Evolutionary conservation across 2,329 filamentous ascomycete genomes (phyloP).

Genomic region (Sclerotinia spermophila): DNA sequence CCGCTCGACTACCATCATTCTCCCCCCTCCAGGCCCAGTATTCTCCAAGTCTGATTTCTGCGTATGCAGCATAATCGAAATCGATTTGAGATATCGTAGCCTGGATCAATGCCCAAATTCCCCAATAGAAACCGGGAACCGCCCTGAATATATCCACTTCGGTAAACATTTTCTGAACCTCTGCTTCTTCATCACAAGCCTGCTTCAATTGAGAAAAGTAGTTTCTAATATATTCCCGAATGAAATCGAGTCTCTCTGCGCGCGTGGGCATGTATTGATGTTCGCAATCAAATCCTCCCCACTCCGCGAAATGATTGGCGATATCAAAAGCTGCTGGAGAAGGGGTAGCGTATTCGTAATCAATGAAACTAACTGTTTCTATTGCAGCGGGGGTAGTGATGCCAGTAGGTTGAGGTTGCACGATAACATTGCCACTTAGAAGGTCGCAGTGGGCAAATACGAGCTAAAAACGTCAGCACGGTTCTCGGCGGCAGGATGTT

Average conservation of each 20-base stretch:
- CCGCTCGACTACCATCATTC: conserved; percentile 56
- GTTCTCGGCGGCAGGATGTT: neutral
- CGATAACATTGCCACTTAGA: conserved; percentile 93
- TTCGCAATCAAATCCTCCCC: conserved; percentile 96
- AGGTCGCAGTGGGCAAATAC: conserved; percentile 96
- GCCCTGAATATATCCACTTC: conserved; percentile 88
- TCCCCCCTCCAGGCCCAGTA: conserved; percentile 91
- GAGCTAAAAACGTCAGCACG: conserved; percentile 50
- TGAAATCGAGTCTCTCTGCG: conserved; percentile 72
- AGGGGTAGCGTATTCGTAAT: conserved; percentile 96
- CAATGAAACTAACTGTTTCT: conserved; percentile 77
- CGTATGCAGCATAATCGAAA: conserved; percentile 93
- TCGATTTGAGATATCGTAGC: conserved; percentile 91
- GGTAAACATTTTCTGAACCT: conserved; percentile 64
- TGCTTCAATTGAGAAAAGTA: conserved; percentile 58
- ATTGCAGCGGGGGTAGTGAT: conserved; percentile 38
- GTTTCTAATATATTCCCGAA: conserved; percentile 74
- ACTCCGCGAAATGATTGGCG: conserved; percentile 97
- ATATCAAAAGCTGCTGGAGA: conserved; percentile 95
- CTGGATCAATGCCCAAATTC: conserved; percentile 94
- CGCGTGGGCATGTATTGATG: conserved; percentile 76
- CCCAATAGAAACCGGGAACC: conserved; percentile 86
- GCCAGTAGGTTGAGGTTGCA: conserved; percentile 52
- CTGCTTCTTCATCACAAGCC: conserved; percentile 51
- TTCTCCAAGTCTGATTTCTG: conserved; percentile 79